A percentile compares a stretch with the other conserved stretches of the same genome.
Conservation (phyloP, 306 rosid species). For the Cucurbita argyrosperma region DNA sequence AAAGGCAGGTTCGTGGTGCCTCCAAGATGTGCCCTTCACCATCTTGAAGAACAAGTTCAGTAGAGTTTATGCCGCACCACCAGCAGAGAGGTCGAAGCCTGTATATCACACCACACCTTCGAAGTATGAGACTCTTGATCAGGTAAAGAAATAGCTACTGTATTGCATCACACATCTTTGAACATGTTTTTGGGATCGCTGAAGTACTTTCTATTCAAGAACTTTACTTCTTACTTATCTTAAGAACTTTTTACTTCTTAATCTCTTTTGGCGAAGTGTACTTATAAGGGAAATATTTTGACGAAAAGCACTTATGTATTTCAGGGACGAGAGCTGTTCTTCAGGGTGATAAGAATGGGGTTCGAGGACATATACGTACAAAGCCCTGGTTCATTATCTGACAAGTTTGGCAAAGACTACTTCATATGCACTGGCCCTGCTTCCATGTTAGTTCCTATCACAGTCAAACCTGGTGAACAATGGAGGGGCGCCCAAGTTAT, state of each 20-base stretch:
- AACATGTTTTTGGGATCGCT: background rate
- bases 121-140: constrained; percentile 75
- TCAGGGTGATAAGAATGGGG: constrained; percentile 87
- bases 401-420: constrained; percentile 64
- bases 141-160: constrained; percentile 30
- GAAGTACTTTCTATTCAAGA: background rate
- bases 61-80: constrained; percentile 80
- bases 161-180: background rate
- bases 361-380: constrained; percentile 79
- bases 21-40: constrained; percentile 55
- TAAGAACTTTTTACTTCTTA: too few species aligned
- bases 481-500: constrained; percentile 94
- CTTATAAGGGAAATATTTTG: background rate
- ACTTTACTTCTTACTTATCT: too few species aligned
- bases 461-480: constrained; percentile 66
- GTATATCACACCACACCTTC: constrained; percentile 67
- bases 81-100: constrained; percentile 56
- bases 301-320: background rate
- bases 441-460: constrained; percentile 67
- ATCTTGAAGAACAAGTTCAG: constrained; percentile 71
- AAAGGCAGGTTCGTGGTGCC: constrained; percentile 57
- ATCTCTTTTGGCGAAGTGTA: background rate
- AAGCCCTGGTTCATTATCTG: constrained; percentile 74
- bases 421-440: constrained; percentile 97
- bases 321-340: constrained; percentile 77